Conservation (phyloP, 2,329 filamentous ascomycete genomes). For the Fusarium sp. region DNA sequence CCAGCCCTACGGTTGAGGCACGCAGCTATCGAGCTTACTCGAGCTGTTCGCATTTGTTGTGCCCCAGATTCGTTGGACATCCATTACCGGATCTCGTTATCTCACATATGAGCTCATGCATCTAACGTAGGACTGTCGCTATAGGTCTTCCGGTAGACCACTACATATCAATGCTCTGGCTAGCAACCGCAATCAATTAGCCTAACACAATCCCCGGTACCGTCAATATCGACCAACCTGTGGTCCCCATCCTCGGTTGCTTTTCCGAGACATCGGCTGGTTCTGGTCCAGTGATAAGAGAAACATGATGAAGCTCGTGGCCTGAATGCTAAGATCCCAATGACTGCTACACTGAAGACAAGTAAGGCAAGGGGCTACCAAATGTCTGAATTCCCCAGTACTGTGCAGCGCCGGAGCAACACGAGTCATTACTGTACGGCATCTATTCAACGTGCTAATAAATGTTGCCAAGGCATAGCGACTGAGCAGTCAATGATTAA, state of each 20-base stretch:
- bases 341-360: conserved; percentile 22
- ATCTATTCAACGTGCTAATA: not conserved
- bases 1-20: conserved; percentile 1
- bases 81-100: not conserved
- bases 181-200: not conserved
- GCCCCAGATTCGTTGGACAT: not conserved
- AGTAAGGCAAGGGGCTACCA: not conserved
- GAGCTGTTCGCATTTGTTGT: not conserved
- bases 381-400: not conserved
- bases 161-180: not conserved
- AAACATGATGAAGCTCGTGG: conserved; percentile 1
- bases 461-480: not conserved
- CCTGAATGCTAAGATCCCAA: not conserved
- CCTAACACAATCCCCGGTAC: not conserved
- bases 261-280: conserved; percentile 21
- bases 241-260: conserved; percentile 11
- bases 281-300: conserved; percentile 7
- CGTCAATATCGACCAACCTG: not conserved
- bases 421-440: not conserved
- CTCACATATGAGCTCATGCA: not conserved
- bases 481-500: not conserved
- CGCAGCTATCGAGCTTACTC: not conserved
- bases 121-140: not conserved
- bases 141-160: not conserved
- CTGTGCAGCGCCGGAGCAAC: not conserved